Conservation (phyloP, 2,329 filamentous ascomycete genomes). For the Triangularia verruculosa region DNA sequence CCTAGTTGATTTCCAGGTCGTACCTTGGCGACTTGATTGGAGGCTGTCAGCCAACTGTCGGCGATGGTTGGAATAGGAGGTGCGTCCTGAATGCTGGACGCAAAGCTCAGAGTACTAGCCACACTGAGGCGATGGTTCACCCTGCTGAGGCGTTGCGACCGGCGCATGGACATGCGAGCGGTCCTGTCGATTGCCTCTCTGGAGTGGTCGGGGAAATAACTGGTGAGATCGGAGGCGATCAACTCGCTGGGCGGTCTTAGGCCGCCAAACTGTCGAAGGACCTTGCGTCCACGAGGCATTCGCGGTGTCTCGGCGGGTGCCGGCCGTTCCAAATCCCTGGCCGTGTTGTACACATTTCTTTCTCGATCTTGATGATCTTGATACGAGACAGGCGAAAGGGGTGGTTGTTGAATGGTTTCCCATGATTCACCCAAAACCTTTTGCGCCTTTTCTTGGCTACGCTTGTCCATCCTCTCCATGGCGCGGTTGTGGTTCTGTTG, state of each 20-base stretch:
- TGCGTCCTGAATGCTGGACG: conserved; percentile 87
- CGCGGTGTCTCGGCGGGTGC: conserved; percentile 46
- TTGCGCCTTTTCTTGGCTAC: conserved; percentile 83
- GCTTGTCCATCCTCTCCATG: conserved; percentile 63
- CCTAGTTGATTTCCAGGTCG: conserved; percentile 43
- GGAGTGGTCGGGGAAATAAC: conserved; percentile 94
- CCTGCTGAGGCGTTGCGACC: conserved; percentile 86
- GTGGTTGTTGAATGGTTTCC: conserved; percentile 75
- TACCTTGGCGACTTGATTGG: conserved; percentile 51
- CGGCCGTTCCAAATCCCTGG: conserved; percentile 57
- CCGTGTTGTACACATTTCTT: conserved; percentile 60
- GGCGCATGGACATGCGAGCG: conserved; percentile 84
- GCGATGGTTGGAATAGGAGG: conserved; percentile 95
- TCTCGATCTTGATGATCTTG: conserved; percentile 57
- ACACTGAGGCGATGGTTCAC: conserved; percentile 92
- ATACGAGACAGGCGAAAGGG: conserved; percentile 76
- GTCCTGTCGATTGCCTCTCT: conserved; percentile 94
- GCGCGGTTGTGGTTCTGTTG: conserved; percentile 67
- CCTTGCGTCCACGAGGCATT: conserved; percentile 46
- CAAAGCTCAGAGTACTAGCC: conserved; percentile 88
- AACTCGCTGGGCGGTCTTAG: conserved; percentile 92
- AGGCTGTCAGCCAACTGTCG: conserved; percentile 79
- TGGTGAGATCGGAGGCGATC: conserved; percentile 92
- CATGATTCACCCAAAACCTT: conserved; percentile 86
- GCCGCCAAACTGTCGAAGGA: conserved; percentile 81